These are phyloP conservation scores for Myotisia sp. DNA, from an alignment of 2,329 filamentous ascomycete genomes.

Conservation along the genomic window DNA sequence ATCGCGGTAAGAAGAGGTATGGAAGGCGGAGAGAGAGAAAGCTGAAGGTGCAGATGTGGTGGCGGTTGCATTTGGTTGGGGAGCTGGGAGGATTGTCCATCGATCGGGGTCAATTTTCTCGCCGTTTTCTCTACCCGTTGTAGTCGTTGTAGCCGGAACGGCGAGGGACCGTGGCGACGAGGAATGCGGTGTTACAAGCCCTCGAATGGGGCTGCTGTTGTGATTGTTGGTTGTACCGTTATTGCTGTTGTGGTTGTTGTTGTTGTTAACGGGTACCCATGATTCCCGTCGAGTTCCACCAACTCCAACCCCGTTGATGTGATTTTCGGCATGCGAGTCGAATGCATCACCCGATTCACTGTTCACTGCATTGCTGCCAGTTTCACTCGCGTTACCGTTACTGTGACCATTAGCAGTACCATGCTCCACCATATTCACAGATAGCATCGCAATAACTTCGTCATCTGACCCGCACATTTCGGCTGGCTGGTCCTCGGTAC, in stretches of 20 bases:
- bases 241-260: constrained; percentile 13
- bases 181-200: constrained; percentile 14
- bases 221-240: too few relatives aligned
- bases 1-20: constrained; percentile 19
- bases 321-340: constrained; percentile 20
- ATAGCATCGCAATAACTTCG: constrained; percentile 16
- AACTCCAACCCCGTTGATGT: too few relatives aligned
- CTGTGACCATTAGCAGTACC: too few relatives aligned
- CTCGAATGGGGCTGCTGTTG: constrained; percentile 19
- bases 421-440: constrained; percentile 19
- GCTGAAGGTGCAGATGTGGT: constrained; percentile 4
- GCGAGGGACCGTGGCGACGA: constrained; percentile 16
- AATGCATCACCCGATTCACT: constrained; percentile 24
- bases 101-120: constrained; percentile 8
- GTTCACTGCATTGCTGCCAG: constrained; percentile 29
- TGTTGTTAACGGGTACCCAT: constrained; percentile 28
- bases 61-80: constrained; percentile 1
- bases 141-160: constrained; percentile 2
- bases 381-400: constrained; percentile 24
- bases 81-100: constrained; percentile 7
- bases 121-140: neutral
- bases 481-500: constrained; percentile 25
- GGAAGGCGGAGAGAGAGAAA: constrained; percentile 19
- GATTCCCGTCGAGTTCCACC: constrained; percentile 25
- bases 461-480: constrained; percentile 22